These are phyloP conservation scores for Pachysolen tannophilus DNA, from an alignment of 805 yeast genomes.

Conservation along the genomic window DNA sequence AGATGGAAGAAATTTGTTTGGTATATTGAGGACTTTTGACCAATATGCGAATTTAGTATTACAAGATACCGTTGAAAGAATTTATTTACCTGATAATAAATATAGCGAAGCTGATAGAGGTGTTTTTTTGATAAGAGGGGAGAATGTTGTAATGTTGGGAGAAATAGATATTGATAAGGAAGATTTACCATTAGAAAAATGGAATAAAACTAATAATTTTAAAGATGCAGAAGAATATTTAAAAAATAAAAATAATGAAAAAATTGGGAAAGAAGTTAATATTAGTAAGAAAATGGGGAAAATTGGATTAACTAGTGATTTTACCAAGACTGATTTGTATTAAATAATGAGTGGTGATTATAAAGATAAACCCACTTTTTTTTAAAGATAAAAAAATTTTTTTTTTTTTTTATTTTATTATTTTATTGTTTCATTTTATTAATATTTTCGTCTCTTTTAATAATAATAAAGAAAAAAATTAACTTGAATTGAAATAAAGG, in stretches of 20 bases:
- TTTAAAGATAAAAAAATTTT: neutral
- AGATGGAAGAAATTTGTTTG: slow-evolving; percentile 84
- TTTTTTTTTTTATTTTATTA: slow-evolving; percentile 8
- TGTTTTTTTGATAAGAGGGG: slow-evolving; percentile 87
- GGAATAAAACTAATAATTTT: slow-evolving; percentile 49
- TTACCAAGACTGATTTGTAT: slow-evolving; percentile 46
- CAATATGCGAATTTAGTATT: slow-evolving; percentile 89
- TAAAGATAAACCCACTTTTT: neutral
- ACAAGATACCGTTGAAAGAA: slow-evolving; percentile 85
- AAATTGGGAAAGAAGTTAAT: slow-evolving; percentile 31
- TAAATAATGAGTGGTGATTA: slow-evolving; percentile 20
- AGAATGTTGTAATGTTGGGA: slow-evolving; percentile 89
- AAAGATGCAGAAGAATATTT: slow-evolving; percentile 43
- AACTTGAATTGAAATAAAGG: too few relatives aligned
- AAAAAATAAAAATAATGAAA: slow-evolving; percentile 20
- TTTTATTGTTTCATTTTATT: slow-evolving; percentile 10
- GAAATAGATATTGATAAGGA: slow-evolving; percentile 87
- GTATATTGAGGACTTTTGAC: slow-evolving; percentile 90
- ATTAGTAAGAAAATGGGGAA: slow-evolving; percentile 42
- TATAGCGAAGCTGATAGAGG: slow-evolving; percentile 59
- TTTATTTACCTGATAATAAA: slow-evolving; percentile 46
- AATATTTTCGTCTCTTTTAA: slow-evolving; percentile 9
- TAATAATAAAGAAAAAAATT: too few relatives aligned
- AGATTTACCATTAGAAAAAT: slow-evolving; percentile 53
- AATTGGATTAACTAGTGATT: slow-evolving; percentile 51